Evolutionary conservation across 1,284 basidiomycete species (phyloP), one percentile per base, ranked within the genome.

Genomic region (Papiliotrema terrestris): DNA sequence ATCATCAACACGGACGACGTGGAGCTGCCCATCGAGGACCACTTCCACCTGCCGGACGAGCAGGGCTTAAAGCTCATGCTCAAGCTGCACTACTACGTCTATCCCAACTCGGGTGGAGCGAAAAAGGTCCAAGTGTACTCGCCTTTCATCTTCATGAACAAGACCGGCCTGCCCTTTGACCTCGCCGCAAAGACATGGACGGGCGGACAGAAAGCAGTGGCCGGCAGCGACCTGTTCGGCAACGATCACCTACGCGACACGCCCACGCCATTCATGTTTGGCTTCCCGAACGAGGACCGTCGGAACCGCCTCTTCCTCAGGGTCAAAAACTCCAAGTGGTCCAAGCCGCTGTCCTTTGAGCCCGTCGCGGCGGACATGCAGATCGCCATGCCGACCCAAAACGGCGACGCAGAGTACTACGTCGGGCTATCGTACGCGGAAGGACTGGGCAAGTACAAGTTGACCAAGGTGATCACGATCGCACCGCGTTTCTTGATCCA

Each of bases 111-210:
- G 13, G 96, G 95, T 2, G 94, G 96, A n/a, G 93, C 95, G 1
- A 96, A 97, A 83, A 95, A 91, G 76, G 91, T 98, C 1, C 95
- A 98, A 75, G 86, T 99, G 51, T 98, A 93, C 72, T 86, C 86
- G 62, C 94, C 96, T 2, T 98, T 89, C 73, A 81, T 98, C 50
- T 79, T 98, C 49, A 78, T 97, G 73, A 99, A 99, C 78, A 97
- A 97, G 80, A 92, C 92, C 0, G 88, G 87, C 1, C 76, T 95
- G 47, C 87, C 92, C 1, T 96, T 97, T 67, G 81, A 80, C 37
- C 80, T 96, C 36, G 86, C 83, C 61, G 85, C 90, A 32, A 82
- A 91, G 51, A 83, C 84, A 53, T 86, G 91, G 60, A 81, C 88
- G 8, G 85, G 85, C 15, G 80, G 83, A 9, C 81, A 87, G 8